Evolutionary conservation across 805 yeast genomes (phyloP).

Genomic region (Ogataea glucozyma): DNA sequence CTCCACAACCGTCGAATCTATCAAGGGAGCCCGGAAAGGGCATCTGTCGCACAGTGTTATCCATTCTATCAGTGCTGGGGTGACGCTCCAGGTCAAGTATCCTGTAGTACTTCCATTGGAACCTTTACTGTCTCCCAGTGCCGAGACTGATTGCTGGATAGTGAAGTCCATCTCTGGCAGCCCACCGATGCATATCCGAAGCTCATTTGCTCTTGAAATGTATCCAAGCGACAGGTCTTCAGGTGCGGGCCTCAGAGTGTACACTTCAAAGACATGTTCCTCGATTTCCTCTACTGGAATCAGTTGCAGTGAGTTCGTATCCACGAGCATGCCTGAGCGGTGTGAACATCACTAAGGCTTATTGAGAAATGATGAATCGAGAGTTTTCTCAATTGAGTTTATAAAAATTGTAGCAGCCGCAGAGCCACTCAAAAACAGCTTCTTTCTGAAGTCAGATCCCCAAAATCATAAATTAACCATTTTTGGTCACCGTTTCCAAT

Average conservation of each 20-base stretch:
- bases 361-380: too few species aligned
- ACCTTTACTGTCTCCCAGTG: constrained; percentile 34
- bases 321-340: background rate
- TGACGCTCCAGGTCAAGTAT: constrained; percentile 60
- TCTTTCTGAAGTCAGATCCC: too few species aligned
- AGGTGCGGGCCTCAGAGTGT: constrained; percentile 19
- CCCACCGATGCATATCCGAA: constrained; percentile 21
- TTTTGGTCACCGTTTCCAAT: too few species aligned
- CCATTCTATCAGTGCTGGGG: constrained; percentile 56
- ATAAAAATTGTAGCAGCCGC: too few species aligned
- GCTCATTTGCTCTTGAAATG: constrained; percentile 22
- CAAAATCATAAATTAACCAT: too few species aligned
- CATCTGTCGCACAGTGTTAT: constrained; percentile 26
- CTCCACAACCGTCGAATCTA: constrained; percentile 44
- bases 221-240: constrained; percentile 27
- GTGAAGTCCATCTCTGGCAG: constrained; percentile 17
- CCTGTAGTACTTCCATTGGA: constrained; percentile 54
- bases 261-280: constrained; percentile 32
- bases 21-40: constrained; percentile 2
- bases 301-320: constrained; percentile 5
- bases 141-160: constrained; percentile 37
- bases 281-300: constrained; percentile 20
- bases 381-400: too few species aligned
- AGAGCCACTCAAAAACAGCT: too few species aligned
- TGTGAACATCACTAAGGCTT: background rate